These are phyloP conservation scores for Candida endomychidarum DNA, from an alignment of 805 yeast genomes.

Conservation along the genomic window DNA sequence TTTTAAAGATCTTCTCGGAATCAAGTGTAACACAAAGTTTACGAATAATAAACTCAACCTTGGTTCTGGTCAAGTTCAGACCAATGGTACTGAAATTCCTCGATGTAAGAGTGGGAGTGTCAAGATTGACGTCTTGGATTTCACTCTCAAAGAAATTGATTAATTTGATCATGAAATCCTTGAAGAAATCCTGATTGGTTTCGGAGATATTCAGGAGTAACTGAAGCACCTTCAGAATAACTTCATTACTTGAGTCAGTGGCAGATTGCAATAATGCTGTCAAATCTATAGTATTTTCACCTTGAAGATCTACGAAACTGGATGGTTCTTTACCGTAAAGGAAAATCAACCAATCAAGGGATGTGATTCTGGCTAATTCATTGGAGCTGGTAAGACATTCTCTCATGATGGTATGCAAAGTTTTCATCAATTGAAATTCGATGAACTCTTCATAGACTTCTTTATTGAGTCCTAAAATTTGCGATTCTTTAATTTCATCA, in stretches of 20 bases:
- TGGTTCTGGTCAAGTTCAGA: slow-evolving; percentile 33
- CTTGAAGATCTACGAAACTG: slow-evolving; percentile 16
- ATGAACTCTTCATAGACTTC: slow-evolving; percentile 42
- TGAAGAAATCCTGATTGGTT: slow-evolving; percentile 73
- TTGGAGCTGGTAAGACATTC: slow-evolving; percentile 52
- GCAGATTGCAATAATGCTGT: slow-evolving; percentile 74
- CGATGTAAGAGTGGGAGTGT: slow-evolving; percentile 9
- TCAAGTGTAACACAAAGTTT: slow-evolving; percentile 79
- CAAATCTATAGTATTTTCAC: slow-evolving; percentile 48
- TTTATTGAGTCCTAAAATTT: slow-evolving; percentile 42
- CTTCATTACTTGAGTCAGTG: slow-evolving; percentile 70
- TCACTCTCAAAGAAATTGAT: slow-evolving; percentile 70
- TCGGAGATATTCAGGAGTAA: slow-evolving; percentile 74
- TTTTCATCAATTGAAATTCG: slow-evolving; percentile 43
- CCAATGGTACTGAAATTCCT: background rate
- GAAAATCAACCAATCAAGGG: slow-evolving; percentile 87
- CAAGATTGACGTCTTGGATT: slow-evolving; percentile 16
- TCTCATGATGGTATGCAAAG: slow-evolving; percentile 67
- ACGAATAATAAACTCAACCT: slow-evolving; percentile 73
- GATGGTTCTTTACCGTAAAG: slow-evolving; percentile 39
- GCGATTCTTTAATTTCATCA: slow-evolving; percentile 17
- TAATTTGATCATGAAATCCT: slow-evolving; percentile 70
- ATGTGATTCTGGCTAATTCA: slow-evolving; percentile 78
- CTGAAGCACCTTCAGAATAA: slow-evolving; percentile 70
- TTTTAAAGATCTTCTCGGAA: slow-evolving; percentile 79